phyloP scores from a whole-genome alignment of 164 flowering plant genomes.

The Umbilicus rupestris region DNA sequence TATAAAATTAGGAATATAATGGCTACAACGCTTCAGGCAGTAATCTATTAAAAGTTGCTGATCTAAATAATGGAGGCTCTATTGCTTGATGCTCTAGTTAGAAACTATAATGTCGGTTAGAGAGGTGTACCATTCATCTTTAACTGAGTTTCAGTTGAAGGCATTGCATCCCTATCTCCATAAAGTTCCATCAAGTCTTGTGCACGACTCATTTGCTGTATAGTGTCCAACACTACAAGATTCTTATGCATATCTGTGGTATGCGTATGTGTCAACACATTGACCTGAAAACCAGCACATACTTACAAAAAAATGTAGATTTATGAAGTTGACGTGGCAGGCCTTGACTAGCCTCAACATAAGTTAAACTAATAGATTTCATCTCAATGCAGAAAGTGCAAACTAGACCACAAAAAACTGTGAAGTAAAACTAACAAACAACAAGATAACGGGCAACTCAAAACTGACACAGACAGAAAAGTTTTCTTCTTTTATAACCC shows the following conservation, averaged over 20 bases:
- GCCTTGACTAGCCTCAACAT: not conserved
- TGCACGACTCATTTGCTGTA: constrained; percentile 8
- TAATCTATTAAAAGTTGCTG: too few species aligned
- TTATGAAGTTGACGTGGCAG: not conserved
- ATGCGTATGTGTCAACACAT: constrained; percentile 58
- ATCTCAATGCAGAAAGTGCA: too few species aligned
- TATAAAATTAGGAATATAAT: too few species aligned
- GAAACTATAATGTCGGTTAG: not conserved
- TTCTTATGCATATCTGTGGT: constrained; percentile 20
- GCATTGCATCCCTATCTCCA: constrained; percentile 7
- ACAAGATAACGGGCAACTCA: not conserved
- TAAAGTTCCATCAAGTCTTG: not conserved
- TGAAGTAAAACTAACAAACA: not conserved
- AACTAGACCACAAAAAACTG: not conserved
- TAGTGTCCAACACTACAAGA: constrained; percentile 6
- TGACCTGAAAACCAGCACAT: constrained; percentile 32
- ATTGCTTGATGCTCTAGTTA: too few species aligned
- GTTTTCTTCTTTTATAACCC: not conserved
- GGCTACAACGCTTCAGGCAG: too few species aligned
- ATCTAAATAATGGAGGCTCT: not conserved
- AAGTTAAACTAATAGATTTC: not conserved
- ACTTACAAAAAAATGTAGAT: too few species aligned
- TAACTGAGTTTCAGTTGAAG: not conserved
- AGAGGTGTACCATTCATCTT: not conserved
- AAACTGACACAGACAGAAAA: not conserved